A percentile compares a stretch with the other conserved stretches of the same genome.
These are phyloP conservation scores for Alopecurus myosuroides DNA, from an alignment of 176 grass and related monocot genomes.

Conservation along the genomic window DNA sequence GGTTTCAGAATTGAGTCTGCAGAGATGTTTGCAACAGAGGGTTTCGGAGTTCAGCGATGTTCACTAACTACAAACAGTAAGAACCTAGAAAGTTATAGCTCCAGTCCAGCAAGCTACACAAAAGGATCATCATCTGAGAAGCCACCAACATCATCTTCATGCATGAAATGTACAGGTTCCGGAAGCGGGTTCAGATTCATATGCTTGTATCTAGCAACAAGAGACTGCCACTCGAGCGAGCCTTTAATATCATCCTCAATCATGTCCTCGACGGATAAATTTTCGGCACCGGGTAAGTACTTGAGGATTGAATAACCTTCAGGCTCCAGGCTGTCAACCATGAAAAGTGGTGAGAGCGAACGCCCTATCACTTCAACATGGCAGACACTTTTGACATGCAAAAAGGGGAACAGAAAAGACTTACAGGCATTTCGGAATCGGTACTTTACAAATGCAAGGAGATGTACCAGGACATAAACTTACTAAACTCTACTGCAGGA, in stretches of 20 bases:
- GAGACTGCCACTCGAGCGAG: conserved; percentile 34
- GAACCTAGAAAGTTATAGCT: neutral
- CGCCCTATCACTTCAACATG: conserved; percentile 78
- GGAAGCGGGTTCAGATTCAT: conserved; percentile 21
- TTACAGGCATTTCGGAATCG: neutral
- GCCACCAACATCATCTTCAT: conserved; percentile 29
- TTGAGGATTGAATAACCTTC: conserved; percentile 49
- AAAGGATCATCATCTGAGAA: neutral
- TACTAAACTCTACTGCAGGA: neutral
- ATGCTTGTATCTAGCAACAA: conserved; percentile 35
- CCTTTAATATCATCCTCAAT: conserved; percentile 7
- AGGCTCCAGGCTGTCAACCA: conserved; percentile 31
- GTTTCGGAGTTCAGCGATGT: neutral
- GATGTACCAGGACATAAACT: neutral
- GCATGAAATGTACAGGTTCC: conserved; percentile 4
- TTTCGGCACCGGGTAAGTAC: conserved; percentile 44
- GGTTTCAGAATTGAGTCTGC: neutral
- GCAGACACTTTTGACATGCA: conserved; percentile 50
- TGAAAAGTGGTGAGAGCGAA: conserved; percentile 53
- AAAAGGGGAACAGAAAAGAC: neutral
- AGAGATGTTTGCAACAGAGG: neutral
- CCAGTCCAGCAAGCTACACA: conserved; percentile 5
- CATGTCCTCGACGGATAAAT: neutral
- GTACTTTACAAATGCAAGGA: neutral
- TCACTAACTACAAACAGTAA: neutral